phyloP scores from a whole-genome alignment of 148 eudicot species.

The Bassia scoparia region DNA sequence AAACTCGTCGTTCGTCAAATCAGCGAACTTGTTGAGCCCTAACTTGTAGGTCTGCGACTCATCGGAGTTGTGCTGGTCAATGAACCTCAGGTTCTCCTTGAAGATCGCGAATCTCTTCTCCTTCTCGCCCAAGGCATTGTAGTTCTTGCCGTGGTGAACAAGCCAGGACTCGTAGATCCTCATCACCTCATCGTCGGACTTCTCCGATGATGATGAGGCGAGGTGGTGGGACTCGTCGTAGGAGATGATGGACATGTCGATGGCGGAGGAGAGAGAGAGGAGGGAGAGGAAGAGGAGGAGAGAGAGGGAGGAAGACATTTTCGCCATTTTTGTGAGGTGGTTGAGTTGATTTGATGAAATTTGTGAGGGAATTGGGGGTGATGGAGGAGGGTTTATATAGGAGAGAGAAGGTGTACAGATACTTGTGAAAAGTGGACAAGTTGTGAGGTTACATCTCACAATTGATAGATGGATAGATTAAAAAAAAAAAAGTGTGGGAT shows the following conservation, averaged over 20 bases:
- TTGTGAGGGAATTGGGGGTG: background rate
- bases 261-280: constrained; percentile 45
- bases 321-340: constrained; percentile 24
- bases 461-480: background rate
- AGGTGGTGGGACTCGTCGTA: constrained; percentile 41
- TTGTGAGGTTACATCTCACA: too few species aligned
- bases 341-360: background rate
- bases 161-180: constrained; percentile 66
- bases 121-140: constrained; percentile 62
- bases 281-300: constrained; percentile 24
- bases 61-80: constrained; percentile 45
- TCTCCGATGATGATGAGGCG: background rate
- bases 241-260: constrained; percentile 62
- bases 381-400: constrained; percentile 5
- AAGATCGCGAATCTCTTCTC: constrained; percentile 64
- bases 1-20: constrained; percentile 82
- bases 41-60: constrained; percentile 37
- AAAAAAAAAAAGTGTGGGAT: background rate
- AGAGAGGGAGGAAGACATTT: constrained; percentile 15
- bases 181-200: constrained; percentile 43
- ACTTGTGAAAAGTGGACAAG: too few species aligned
- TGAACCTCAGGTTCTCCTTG: constrained; percentile 53
- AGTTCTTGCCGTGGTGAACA: constrained; percentile 42
- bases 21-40: constrained; percentile 69
- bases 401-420: too few species aligned